Conservation (phyloP, 768 basidiomycete species). For the Trametes punicea region DNA sequence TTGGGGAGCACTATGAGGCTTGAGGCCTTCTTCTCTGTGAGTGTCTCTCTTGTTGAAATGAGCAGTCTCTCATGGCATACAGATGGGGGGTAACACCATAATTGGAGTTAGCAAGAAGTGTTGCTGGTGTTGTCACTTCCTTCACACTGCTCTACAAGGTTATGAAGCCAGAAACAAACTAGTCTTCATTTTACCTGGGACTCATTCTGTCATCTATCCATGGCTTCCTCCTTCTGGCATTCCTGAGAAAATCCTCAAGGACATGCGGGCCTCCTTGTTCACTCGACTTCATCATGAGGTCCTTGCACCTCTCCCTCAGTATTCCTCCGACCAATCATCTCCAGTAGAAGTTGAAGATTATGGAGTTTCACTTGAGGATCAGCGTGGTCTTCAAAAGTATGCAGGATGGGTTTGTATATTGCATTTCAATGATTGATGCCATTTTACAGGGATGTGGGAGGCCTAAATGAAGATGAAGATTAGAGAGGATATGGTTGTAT, state of each 20-base stretch:
- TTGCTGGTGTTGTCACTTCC: background rate
- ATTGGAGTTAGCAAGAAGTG: background rate
- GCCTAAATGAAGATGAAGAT: too few species aligned
- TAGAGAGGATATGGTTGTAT: too few species aligned
- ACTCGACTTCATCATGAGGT: conserved; percentile 7
- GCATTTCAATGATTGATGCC: too few species aligned
- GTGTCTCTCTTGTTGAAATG: background rate
- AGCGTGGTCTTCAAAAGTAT: too few species aligned
- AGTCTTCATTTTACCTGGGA: background rate
- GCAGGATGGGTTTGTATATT: too few species aligned
- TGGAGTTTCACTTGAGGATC: too few species aligned
- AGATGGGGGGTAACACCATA: background rate
- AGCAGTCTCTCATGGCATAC: background rate
- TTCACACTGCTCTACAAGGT: background rate
- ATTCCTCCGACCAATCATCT: background rate
- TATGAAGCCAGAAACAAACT: too few species aligned
- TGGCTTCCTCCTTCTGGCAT: background rate
- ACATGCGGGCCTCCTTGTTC: background rate
- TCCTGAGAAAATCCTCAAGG: background rate
- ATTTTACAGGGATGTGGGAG: too few species aligned
- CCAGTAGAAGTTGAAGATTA: too few species aligned
- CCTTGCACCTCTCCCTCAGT: background rate
- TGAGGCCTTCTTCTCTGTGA: background rate
- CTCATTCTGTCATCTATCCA: background rate
- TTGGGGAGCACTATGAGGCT: background rate